phyloP scores from a whole-genome alignment of 805 yeast species.

The Spathaspora sp. region DNA sequence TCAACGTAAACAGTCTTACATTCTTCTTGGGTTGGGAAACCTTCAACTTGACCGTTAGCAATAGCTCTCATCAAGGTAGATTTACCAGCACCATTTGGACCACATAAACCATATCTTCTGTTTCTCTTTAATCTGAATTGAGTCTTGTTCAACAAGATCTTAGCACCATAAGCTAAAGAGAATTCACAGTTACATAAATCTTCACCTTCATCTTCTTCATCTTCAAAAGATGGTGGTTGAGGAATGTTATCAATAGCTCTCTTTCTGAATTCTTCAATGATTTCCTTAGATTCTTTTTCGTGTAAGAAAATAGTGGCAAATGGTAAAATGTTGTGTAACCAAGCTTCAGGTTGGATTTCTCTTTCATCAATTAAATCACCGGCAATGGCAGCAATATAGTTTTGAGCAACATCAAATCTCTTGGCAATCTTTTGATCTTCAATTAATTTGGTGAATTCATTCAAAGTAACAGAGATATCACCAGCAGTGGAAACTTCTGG shows the following conservation, averaged over 20 bases:
- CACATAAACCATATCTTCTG: slow-evolving; percentile 98
- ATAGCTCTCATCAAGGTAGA: slow-evolving; percentile 85
- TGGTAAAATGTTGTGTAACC: slow-evolving; percentile 87
- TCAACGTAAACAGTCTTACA: slow-evolving; percentile 99
- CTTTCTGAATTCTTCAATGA: slow-evolving; percentile 90
- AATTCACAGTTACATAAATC: slow-evolving; percentile 99
- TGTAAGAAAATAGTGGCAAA: slow-evolving; percentile 95
- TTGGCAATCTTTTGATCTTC: slow-evolving; percentile 61
- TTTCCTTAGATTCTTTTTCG: slow-evolving; percentile 83
- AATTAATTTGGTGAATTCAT: slow-evolving; percentile 71
- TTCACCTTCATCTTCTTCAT: slow-evolving; percentile 98
- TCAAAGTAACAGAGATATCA: slow-evolving; percentile 85
- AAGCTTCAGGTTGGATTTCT: slow-evolving; percentile 81
- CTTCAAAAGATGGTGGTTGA: slow-evolving; percentile 92
- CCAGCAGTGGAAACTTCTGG: slow-evolving; percentile 99
- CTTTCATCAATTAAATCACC: slow-evolving; percentile 99
- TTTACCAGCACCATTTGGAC: slow-evolving; percentile 54
- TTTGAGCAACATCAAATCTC: slow-evolving; percentile 76
- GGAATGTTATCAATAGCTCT: slow-evolving; percentile 98
- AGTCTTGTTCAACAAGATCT: slow-evolving; percentile 98
- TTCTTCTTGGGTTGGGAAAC: slow-evolving; percentile 99
- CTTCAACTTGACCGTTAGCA: slow-evolving; percentile 98
- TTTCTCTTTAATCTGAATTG: slow-evolving; percentile 98
- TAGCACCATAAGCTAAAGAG: slow-evolving; percentile 99
- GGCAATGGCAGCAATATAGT: slow-evolving; percentile 91